Conservation (phyloP, 2,329 filamentous ascomycete genomes). For the Ophiocordyceps camponoti-leonardi region DNA sequence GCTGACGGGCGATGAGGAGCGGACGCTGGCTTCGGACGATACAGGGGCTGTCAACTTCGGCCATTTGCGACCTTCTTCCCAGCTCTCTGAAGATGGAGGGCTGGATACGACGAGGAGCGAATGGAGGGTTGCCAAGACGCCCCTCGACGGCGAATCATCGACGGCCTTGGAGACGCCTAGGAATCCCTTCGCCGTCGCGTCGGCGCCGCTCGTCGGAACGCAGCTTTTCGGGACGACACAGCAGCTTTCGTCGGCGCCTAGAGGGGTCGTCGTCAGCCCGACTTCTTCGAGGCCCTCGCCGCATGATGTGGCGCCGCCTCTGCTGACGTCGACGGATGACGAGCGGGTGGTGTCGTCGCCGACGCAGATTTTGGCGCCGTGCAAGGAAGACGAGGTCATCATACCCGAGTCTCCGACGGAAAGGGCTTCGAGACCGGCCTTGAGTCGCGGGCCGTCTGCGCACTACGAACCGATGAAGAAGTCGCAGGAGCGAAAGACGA, state of each 20-base stretch:
- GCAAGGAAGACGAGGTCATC: slow-evolving; percentile 9
- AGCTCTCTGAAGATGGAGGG: slow-evolving; percentile 23
- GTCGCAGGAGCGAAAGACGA: slow-evolving; percentile 24
- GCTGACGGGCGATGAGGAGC: slow-evolving; percentile 12
- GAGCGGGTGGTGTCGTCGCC: neutral
- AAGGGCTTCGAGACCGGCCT: slow-evolving; percentile 7
- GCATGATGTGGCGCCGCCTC: slow-evolving; percentile 19
- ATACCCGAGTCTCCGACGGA: slow-evolving; percentile 20
- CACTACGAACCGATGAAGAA: slow-evolving; percentile 28
- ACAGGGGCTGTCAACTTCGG: slow-evolving; percentile 31
- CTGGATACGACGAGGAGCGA: slow-evolving; percentile 19
- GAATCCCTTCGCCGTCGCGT: slow-evolving; percentile 27
- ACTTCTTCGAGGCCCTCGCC: slow-evolving; percentile 42
- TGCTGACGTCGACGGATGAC: neutral
- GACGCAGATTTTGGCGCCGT: neutral
- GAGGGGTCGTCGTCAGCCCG: slow-evolving; percentile 29
- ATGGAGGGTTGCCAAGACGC: slow-evolving; percentile 16
- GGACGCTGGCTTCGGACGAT: slow-evolving; percentile 27
- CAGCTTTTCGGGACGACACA: slow-evolving; percentile 41
- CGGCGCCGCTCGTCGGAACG: slow-evolving; percentile 19
- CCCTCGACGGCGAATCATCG: slow-evolving; percentile 12
- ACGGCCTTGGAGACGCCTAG: slow-evolving; percentile 31
- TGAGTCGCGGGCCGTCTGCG: slow-evolving; percentile 15
- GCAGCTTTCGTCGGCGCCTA: slow-evolving; percentile 31
- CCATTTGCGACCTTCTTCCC: slow-evolving; percentile 19